Base-by-base conservation (phyloP, 148 eudicot species). In the Amaranthus cruentus region DNA sequence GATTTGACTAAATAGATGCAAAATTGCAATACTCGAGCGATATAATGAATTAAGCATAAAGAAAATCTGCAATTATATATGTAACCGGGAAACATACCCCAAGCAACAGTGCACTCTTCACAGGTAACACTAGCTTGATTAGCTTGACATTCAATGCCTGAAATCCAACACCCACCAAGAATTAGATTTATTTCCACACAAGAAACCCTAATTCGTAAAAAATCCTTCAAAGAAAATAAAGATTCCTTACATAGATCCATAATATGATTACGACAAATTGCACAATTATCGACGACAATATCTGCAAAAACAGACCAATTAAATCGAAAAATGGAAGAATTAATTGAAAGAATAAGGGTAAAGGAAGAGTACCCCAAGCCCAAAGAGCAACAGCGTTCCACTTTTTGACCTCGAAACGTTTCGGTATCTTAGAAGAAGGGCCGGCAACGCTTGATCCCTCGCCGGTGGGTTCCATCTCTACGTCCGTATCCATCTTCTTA, bases 381-480 rank as follows among this genome's bases (percentile, higher is more conserved):
- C 98, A 93, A 7, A 91, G 98, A 75, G 98, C 70, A 43, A 93
- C 98, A 56, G 95, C 98, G 85, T 89, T 93, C 98, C 98, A 93
- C 82, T 93, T 93, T 57, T 93, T 93, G 80, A 93, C 88, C 77
- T 93, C 98, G 69, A 93, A 93, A 6, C 97, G 94, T 84, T 91
- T 91, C 6, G 87, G 58, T 52, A 87, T 89, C 82, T 91, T 93
- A 13, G 87, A 85, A 15, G 88, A 81, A 1, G 91, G 81, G 7
- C 80, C 88, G 28, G 86, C 84, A 55, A 63, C 51, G 61, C 73
- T 77, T 7, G 87, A 76, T 21, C 84, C 89, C 3, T 84, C 89
- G 8, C 83, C 91, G 71, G 88, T 85, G 11, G 88, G 95, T 11
- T 3, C 79, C 90, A 83, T 84, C 6, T 75, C 44, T 6, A 84